Evolutionary conservation across 176 grass and related monocot species (phyloP).

Genomic region (Lolium rigidum): DNA sequence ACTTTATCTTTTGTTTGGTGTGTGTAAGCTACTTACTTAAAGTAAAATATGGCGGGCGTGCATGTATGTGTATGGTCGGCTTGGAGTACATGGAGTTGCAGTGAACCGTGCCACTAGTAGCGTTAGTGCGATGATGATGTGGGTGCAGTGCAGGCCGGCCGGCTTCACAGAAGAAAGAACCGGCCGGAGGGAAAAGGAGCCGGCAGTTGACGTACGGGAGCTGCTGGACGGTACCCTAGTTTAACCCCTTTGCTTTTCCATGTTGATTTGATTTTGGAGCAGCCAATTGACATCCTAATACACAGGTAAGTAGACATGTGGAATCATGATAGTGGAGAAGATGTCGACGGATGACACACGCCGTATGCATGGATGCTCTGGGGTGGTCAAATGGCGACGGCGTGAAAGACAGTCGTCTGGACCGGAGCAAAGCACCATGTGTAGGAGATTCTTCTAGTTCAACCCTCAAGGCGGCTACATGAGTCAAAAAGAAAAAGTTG

Average conservation of each 20-base stretch:
- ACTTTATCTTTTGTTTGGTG: constrained; percentile 56
- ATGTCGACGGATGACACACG: not conserved
- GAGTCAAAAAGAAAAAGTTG: not conserved
- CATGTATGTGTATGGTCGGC: constrained; percentile 17
- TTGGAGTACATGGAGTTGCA: constrained; percentile 29
- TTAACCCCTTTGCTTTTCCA: constrained; percentile 8
- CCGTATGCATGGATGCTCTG: not conserved
- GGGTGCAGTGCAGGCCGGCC: constrained; percentile 32
- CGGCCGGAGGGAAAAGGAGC: constrained; percentile 28
- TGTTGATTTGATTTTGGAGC: constrained; percentile 26
- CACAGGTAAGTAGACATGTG: not conserved
- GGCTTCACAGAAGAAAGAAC: constrained; percentile 37
- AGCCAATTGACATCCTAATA: not conserved
- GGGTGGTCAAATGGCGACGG: not conserved
- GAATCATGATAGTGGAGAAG: not conserved
- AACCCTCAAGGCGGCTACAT: constrained; percentile 15
- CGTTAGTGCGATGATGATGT: constrained; percentile 38
- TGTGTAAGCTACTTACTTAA: constrained; percentile 50
- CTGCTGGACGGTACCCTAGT: constrained; percentile 26
- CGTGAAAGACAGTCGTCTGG: not conserved
- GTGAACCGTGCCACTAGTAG: constrained; percentile 46
- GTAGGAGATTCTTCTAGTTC: not conserved
- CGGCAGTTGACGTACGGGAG: constrained; percentile 52
- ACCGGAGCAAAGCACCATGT: not conserved
- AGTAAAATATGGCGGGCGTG: not conserved